Evolutionary conservation across 257 asterid genomes (phyloP), one percentile per base, ranked within the genome.

Genomic region (Paraleonurus japonicus): DNA sequence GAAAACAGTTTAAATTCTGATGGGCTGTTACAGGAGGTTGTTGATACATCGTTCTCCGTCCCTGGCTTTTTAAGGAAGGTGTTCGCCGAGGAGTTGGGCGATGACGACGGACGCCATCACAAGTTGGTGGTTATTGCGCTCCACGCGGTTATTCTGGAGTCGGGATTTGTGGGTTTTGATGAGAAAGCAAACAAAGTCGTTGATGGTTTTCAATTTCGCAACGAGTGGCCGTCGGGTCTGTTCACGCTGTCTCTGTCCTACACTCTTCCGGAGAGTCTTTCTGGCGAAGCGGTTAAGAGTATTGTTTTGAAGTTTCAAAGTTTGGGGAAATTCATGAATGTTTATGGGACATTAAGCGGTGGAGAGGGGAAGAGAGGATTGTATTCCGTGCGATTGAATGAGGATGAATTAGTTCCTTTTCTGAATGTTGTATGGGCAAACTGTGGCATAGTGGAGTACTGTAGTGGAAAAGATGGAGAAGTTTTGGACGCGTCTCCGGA

Each of bases 31-130:
- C 48, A 47, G 54, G 88, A 77, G 39, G 74, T 45, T 20, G 70
- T 61, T 16, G 83, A 76, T 26, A 80, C 80, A 61, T 85, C 95
- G 15, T 88, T 88, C 67, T 85, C 97, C 0, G 92, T 86, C 30
- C 94, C 98, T 24, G 96, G 95, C 23, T 95, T 89, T 73, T 74
- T 95, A 61, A 82, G 95, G 84, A 88, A 92, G 79, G 97, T 89
- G 57, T 88, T 89, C 60, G 73, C 76, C 12, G 85, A 83, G 30
- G 93, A 88, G 80, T 55, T 89, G 78, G 86, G 87, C 0, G 74
- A 76, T 41, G 87, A 81, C 17, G 64, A 77, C 17, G 87, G 90
- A 5, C 81, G 79, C 55, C 73, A 79, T 43, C 96, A 87, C 79
- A 83, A 85, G 71, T 65, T 95, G 67, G 67, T 87, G 43, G 82